Conservation (phyloP, 2,329 filamentous ascomycete species). For the Aspergillus sp. region DNA sequence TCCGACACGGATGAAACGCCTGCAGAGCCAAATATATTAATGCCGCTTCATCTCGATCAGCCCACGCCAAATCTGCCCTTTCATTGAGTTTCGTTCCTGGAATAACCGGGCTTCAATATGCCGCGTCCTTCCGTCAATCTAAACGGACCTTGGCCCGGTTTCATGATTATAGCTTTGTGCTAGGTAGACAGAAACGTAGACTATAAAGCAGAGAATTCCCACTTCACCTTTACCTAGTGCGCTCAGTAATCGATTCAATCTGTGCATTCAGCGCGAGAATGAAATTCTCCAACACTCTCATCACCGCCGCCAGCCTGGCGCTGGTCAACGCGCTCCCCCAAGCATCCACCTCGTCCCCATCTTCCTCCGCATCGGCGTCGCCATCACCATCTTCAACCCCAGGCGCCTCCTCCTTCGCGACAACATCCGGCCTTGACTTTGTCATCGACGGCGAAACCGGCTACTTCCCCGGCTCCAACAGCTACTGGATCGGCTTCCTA, state of each 20-base stretch:
- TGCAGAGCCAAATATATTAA: constrained; percentile 9
- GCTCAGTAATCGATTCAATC: too few relatives aligned
- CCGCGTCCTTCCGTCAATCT: background rate
- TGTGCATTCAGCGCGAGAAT: background rate
- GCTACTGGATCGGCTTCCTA: constrained; percentile 55
- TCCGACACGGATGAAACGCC: constrained; percentile 18
- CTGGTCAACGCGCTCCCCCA: constrained; percentile 18
- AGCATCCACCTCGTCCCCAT: background rate
- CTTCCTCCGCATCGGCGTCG: background rate
- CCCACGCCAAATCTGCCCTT: background rate
- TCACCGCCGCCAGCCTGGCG: constrained; percentile 21
- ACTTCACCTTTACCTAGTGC: too few relatives aligned
- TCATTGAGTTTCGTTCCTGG: background rate
- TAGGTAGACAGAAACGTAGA: too few relatives aligned
- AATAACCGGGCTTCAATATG: background rate
- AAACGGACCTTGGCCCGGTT: background rate
- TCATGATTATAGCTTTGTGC: background rate
- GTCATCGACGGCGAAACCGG: constrained; percentile 39
- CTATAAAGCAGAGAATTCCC: too few relatives aligned
- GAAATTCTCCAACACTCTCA: constrained; percentile 16
- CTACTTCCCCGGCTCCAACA: constrained; percentile 52
- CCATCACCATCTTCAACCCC: background rate
- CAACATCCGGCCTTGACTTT: constrained; percentile 32
- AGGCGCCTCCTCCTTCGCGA: constrained; percentile 21
- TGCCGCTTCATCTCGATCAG: background rate